A percentile compares a stretch with the other conserved stretches of the same genome.
These are phyloP conservation scores for Clonostachys rosea DNA, from an alignment of 2,329 filamentous ascomycete species.

Conservation along the genomic window DNA sequence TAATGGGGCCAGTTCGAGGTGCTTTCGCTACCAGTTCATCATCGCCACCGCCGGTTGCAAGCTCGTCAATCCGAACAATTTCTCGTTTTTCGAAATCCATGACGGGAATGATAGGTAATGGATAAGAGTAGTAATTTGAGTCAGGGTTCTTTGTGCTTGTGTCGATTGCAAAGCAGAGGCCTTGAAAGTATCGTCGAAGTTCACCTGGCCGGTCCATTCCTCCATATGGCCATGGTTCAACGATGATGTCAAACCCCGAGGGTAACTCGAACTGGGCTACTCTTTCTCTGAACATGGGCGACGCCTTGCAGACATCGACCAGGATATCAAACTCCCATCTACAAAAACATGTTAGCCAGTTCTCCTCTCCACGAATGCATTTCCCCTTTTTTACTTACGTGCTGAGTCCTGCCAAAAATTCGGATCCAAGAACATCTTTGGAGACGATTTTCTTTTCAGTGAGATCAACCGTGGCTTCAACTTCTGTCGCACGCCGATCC, in stretches of 20 bases:
- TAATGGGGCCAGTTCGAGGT: slow-evolving; percentile 7
- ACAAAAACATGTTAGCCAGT: too few species aligned
- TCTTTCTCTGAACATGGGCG: slow-evolving; percentile 21
- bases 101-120: slow-evolving; percentile 42
- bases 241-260: slow-evolving; percentile 18
- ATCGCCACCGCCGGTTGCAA: slow-evolving; percentile 21
- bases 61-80: slow-evolving; percentile 24
- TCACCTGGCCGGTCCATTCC: slow-evolving; percentile 19
- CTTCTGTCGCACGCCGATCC: neutral
- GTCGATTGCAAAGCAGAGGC: slow-evolving; percentile 22
- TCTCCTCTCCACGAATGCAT: neutral
- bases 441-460: slow-evolving; percentile 11
- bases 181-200: slow-evolving; percentile 22
- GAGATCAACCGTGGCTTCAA: slow-evolving; percentile 27
- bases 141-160: slow-evolving; percentile 31
- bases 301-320: slow-evolving; percentile 16
- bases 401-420: slow-evolving; percentile 20
- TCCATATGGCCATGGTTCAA: slow-evolving; percentile 26
- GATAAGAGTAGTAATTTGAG: slow-evolving; percentile 52
- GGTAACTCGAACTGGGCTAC: slow-evolving; percentile 17
- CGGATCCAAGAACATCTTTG: slow-evolving; percentile 16
- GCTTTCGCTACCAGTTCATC: slow-evolving; percentile 8
- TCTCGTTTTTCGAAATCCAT: slow-evolving; percentile 20
- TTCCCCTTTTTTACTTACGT: slow-evolving; percentile 11
- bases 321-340: slow-evolving; percentile 28